Conservation (phyloP, 2,329 filamentous ascomycete species). For the Alternaria dauci region DNA sequence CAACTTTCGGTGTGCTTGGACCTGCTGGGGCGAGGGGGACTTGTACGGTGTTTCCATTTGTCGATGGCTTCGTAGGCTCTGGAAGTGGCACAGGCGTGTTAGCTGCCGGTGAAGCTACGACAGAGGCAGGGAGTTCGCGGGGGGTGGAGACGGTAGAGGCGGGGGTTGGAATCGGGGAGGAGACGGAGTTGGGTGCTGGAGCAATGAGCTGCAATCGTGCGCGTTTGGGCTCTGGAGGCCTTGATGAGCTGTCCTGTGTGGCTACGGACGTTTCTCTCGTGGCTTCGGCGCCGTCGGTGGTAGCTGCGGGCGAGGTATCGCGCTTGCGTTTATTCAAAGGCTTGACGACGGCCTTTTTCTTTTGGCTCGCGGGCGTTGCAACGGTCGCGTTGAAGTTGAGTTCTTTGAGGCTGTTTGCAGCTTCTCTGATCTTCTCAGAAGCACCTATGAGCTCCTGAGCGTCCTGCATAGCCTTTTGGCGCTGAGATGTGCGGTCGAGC, state of each 20-base stretch:
- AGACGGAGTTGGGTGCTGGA: conserved; percentile 15
- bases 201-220: conserved; percentile 32
- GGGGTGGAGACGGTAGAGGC: conserved; percentile 21
- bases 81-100: conserved; percentile 23
- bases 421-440: conserved; percentile 45
- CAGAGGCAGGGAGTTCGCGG: conserved; percentile 17
- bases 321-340: conserved; percentile 63
- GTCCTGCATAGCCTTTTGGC: conserved; percentile 58
- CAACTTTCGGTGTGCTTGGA: conserved; percentile 41
- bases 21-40: conserved; percentile 58
- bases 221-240: conserved; percentile 44
- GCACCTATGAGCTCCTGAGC: conserved; percentile 49
- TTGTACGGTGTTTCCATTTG: conserved; percentile 33
- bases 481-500: conserved; percentile 70
- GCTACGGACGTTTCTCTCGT: conserved; percentile 36
- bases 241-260: conserved; percentile 38
- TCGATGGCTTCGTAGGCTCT: conserved; percentile 31
- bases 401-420: conserved; percentile 47
- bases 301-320: conserved; percentile 55
- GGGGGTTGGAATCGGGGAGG: conserved; percentile 25
- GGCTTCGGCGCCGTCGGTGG: conserved; percentile 23
- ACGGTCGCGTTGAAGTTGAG: conserved; percentile 39
- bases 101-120: conserved; percentile 23
- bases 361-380: conserved; percentile 29
- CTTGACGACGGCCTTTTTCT: conserved; percentile 34